phyloP scores from a whole-genome alignment of 257 asterid species.

The Orobanche coerulescens region DNA sequence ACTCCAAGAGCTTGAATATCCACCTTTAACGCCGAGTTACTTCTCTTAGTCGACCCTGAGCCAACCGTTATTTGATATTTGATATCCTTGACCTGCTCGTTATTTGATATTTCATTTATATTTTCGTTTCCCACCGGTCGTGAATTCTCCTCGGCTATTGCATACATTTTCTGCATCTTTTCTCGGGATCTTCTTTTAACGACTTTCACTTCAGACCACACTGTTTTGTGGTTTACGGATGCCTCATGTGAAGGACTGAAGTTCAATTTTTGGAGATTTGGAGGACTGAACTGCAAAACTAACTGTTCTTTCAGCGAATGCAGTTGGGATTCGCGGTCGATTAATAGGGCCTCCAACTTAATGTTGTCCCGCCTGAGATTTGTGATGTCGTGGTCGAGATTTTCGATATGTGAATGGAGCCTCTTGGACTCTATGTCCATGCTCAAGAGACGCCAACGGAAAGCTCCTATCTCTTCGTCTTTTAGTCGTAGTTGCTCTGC shows the following conservation, averaged over 20 bases:
- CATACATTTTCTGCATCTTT: conserved; percentile 41
- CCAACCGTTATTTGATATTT: conserved; percentile 28
- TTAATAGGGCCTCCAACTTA: conserved; percentile 46
- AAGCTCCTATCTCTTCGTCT: conserved; percentile 71
- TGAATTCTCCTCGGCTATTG: conserved; percentile 23
- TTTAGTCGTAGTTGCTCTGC: conserved; percentile 71
- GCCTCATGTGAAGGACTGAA: conserved; percentile 34
- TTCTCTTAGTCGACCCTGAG: conserved; percentile 27
- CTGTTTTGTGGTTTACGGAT: conserved; percentile 31
- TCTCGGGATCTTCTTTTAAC: conserved; percentile 47
- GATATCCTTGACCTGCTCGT: conserved; percentile 46
- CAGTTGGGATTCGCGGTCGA: conserved; percentile 56
- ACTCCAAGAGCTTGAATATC: conserved; percentile 92
- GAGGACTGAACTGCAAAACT: conserved; percentile 38
- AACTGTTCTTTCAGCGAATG: conserved; percentile 55
- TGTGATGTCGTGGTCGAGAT: conserved; percentile 41
- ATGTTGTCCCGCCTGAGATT: conserved; percentile 54
- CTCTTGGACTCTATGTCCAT: conserved; percentile 76
- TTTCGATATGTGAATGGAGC: conserved; percentile 49
- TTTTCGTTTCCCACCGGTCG: conserved; percentile 24
- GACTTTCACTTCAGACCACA: conserved; percentile 73
- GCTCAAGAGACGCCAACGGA: conserved; percentile 69
- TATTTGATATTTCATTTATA: conserved; percentile 21
- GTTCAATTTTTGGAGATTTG: conserved; percentile 44
- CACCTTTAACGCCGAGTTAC: conserved; percentile 48